Base-by-base conservation (phyloP, 2,329 filamentous ascomycete species). In the Fusarium devonianum region DNA sequence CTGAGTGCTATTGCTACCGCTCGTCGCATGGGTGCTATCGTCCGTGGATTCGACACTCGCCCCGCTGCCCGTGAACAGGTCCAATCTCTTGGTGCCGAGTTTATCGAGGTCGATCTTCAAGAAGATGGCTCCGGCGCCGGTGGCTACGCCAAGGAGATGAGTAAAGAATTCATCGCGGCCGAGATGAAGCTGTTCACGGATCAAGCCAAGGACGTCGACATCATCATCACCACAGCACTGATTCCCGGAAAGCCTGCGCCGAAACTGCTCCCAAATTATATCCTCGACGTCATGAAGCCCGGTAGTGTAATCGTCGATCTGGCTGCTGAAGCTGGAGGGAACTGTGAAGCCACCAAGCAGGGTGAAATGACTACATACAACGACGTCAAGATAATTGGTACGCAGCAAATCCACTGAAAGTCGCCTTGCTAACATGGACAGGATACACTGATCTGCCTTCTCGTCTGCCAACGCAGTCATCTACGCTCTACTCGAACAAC, bases 61-160 rank as follows among this genome's bases (percentile, higher is more conserved):
- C 79, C 90, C n/a, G 92, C 89, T 8, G 91, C 88, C 17, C 84
- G 90, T 30, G 92, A 96, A 70, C 92, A 96, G 73, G 90, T 96
- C 2, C 89, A 96, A 69, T 95, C 90, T 5, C 82, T 96, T 1
- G 92, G 92, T 18, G 92, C 91, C 13, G 92, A 96, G 66, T 96
- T 95, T 64, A 83, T 96, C 60, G 90, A 96, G 71, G 91, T 96
- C 16, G 87, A 90, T 11, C 78, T 96, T 16, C 71, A 93, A 60
- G 92, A 96, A 72, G 90, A 94, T 52, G 92, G 92, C 2, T 85
- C 88, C 10, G 91, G 90, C 3, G 85, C 88, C 7, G 91, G 92
- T 19, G 92, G 92, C 12, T 96, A 96, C 66, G 90, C 90, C 42
- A 96, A 96, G 67, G 90, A 92, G 67, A 96, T 96, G 91, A 94